Evolutionary conservation across 768 basidiomycete species (phyloP), one percentile per base, ranked within the genome.

Genomic region (Mycena chlorophos): DNA sequence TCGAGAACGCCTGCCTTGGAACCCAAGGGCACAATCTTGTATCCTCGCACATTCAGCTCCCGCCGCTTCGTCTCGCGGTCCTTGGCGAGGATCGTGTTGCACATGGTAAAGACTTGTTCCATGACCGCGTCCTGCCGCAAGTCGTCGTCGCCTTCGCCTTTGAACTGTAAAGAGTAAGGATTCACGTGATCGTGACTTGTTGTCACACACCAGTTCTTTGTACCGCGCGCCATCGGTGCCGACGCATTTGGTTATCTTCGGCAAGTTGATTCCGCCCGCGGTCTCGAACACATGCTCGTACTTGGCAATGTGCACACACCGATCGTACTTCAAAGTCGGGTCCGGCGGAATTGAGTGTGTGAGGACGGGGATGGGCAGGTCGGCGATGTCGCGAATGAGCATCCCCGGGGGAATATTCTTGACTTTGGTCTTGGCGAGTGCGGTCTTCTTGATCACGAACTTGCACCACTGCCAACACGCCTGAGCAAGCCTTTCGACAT

Each of bases 81-180:
- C 17, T 76, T 77, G 2, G 65, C 65, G 16, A 99, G 79, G 2
- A 98, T 80, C 8, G 80, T 71, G 60, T 98, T 98, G 53, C 94
- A 88, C 19, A 98, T 78, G 19, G 84, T 84, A 65, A 99, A 99
- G 2, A 97, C 93, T 71, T 99, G 97, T 65, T 98, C 93, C 95
- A 99, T 98, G 50, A 98, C 94, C 1, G 95, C 95, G 66, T 99
- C 97, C 71, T 99, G 97, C 37, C 97, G 86, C 43, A 97, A 69
- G 65, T 99, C 97, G 63, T 99, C 97, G 10, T 84, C 78, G 8
- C 89, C 89, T 73, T 89, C 85, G 3, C 93, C 93, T 69, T 99
- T 98, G 73, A 94, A 95, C 93, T 96, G 58, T 4, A 53, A 4
- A 49, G 30, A n/a, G n/a, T n/a, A n/a, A n/a, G n/a, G n/a, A n/a